These are phyloP conservation scores for Cryptosporidium parvum DNA, from an alignment of 169 alveolate species.

Conservation along the genomic window DNA sequence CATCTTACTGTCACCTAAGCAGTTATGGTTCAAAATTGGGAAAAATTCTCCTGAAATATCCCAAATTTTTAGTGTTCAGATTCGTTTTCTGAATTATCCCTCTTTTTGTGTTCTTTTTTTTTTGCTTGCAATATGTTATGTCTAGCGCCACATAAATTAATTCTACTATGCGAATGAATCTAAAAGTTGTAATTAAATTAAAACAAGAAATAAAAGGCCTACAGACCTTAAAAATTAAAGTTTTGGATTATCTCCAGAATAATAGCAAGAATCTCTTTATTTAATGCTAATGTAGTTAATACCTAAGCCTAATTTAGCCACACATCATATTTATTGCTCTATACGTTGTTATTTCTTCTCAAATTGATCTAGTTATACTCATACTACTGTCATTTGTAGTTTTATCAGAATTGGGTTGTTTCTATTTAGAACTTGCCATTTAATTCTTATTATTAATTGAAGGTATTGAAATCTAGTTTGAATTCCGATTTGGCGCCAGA, in stretches of 20 bases:
- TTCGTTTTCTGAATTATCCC: constrained; percentile 2
- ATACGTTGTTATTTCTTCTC: not conserved
- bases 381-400: not conserved
- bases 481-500: not conserved
- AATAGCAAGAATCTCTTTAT: not conserved
- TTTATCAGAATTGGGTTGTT: not conserved
- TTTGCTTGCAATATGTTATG: constrained; percentile 56
- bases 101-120: constrained; percentile 45
- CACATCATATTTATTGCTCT: not conserved
- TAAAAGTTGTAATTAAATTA: not conserved
- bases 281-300: not conserved
- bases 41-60: not conserved
- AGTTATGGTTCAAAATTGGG: constrained; percentile 8
- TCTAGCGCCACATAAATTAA: constrained; percentile 69
- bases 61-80: constrained; percentile 19
- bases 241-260: not conserved
- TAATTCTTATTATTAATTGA: not conserved
- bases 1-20: constrained; percentile 2
- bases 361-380: not conserved
- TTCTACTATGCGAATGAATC: not conserved
- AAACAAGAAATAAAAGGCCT: not conserved
- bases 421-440: not conserved
- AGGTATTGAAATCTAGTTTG: not conserved
- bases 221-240: not conserved
- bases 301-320: not conserved